Conservation (phyloP, 495 filamentous ascomycete genomes). For the Aspergillus cristatus region DNA sequence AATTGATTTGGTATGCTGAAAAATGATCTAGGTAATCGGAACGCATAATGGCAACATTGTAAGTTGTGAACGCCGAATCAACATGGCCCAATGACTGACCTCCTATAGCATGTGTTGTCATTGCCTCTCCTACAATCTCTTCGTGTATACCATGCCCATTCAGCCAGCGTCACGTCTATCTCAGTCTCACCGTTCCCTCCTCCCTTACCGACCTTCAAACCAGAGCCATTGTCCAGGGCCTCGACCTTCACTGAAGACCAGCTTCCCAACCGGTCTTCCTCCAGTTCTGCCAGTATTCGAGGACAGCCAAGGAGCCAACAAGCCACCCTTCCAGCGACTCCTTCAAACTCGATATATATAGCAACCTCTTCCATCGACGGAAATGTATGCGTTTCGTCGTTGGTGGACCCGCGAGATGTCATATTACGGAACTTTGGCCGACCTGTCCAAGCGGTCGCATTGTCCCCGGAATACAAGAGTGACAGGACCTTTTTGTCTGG, state of each 20-base stretch:
- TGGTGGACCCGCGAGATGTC: constrained; percentile 74
- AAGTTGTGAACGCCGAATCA: constrained; percentile 29
- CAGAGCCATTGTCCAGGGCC: constrained; percentile 41
- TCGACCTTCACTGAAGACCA: constrained; percentile 34
- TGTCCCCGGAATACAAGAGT: constrained; percentile 86
- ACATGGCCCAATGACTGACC: constrained; percentile 11
- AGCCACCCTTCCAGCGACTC: constrained; percentile 47
- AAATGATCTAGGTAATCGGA: constrained; percentile 61
- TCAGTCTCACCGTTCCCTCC: constrained; percentile 88
- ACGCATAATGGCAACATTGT: constrained; percentile 97
- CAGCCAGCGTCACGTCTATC: constrained; percentile 77
- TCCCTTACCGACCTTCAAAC: constrained; percentile 50
- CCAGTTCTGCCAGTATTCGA: constrained; percentile 39
- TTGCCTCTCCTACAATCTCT: constrained; percentile 70
- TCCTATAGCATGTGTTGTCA: constrained; percentile 67
- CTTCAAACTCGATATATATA: constrained; percentile 83
- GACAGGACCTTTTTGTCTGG: constrained; percentile 85
- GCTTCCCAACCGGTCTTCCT: constrained; percentile 34
- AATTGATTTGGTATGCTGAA: constrained; percentile 9
- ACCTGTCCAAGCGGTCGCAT: constrained; percentile 77
- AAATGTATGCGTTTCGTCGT: constrained; percentile 78
- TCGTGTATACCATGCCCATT: constrained; percentile 81
- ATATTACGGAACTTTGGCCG: constrained; percentile 86
- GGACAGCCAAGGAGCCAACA: constrained; percentile 36
- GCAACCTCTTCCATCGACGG: constrained; percentile 93